Evolutionary conservation across 2,329 filamentous ascomycete species (phyloP).

Genomic region (Blastomyces silverae): DNA sequence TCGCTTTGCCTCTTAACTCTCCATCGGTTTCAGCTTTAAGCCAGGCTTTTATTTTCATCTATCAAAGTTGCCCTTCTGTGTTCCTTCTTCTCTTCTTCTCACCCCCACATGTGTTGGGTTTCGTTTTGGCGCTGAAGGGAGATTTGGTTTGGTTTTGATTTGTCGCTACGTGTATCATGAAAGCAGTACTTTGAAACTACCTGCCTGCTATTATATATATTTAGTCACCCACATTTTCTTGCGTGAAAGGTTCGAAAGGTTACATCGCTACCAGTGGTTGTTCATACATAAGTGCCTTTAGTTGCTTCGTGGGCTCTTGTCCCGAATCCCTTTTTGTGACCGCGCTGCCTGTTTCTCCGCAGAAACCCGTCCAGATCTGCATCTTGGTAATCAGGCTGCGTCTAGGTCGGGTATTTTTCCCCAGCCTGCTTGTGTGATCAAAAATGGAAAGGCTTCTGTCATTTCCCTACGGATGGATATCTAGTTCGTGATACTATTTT

Average conservation of each 20-base stretch:
- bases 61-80: too few relatives aligned
- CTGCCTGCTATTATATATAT: neutral
- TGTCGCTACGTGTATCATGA: conserved; percentile 5
- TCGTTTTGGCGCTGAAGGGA: neutral
- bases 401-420: too few relatives aligned
- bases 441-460: neutral
- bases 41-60: neutral
- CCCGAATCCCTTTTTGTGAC: too few relatives aligned
- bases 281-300: neutral
- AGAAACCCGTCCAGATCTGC: too few relatives aligned
- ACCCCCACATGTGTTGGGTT: neutral
- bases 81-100: neutral
- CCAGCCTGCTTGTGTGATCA: too few relatives aligned
- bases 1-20: neutral
- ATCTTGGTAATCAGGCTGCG: too few relatives aligned
- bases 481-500: neutral
- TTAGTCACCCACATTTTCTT: neutral
- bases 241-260: neutral
- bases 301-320: neutral
- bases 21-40: neutral
- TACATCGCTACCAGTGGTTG: neutral
- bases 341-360: too few relatives aligned
- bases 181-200: neutral
- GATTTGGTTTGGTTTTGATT: neutral
- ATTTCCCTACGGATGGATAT: neutral